Evolutionary conservation across 176 grass and related monocot species (phyloP), one percentile per base, ranked within the genome.

Genomic region (Themeda triandra): DNA sequence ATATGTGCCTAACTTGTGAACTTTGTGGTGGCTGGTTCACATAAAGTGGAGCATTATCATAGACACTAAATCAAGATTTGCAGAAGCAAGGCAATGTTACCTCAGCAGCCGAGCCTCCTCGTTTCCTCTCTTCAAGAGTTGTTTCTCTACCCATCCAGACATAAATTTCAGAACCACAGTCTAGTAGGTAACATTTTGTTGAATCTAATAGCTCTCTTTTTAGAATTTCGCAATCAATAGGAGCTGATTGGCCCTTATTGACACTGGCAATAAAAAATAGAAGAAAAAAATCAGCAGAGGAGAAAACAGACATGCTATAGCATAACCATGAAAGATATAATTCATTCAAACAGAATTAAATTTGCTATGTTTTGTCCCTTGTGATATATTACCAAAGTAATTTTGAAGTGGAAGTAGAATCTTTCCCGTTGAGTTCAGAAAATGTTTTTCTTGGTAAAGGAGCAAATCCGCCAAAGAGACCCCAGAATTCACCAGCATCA

Each of bases 401-500:
- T 77, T 94, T 95, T n/a, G 86, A 67, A 76, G 76, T 71, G 71
- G 82, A 89, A 64, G 69, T 58, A 37, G 81, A 76, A 80, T 80
- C 86, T 90, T 91, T 92, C 69, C 91, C 92, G 77, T 92, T 93
- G 71, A 80, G 65, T 15, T 93, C 91, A 87, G 88, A 90, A 85
- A 91, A 84, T 63, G 73, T 78, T 80, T 98, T 98, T 71, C 96
- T 94, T 79, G 93, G 93, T 60, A 98, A 86, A 86, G 96, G 96
- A 79, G 96, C 93, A 85, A 98, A 96, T 63, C 96, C 96, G 18
- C 96, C 96, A 86, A 98, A 98, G 30, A 91, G 89, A 28, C 88
- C 93, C 96, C 93, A 98, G 79, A 98, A 98, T 78, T 98, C 96
- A 89, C 93, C 96, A 75, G 96, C 96, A 63, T 98, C 96, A 79